Conservation (phyloP, 345 rosid species). For the Gossypium mustelinum region DNA sequence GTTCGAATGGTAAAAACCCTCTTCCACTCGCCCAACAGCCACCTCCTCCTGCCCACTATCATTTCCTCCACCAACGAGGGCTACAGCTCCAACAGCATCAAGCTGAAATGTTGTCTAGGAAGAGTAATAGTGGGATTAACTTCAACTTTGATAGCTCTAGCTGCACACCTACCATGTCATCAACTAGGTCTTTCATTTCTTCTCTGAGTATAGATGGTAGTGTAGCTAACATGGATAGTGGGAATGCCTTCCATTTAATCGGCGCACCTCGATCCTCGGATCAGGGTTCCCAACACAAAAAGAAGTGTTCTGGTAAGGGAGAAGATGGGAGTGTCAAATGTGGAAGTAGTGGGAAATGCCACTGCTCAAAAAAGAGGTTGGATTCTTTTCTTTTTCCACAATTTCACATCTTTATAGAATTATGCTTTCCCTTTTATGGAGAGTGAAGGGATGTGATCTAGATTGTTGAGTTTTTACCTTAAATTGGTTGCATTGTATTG, state of each 20-base stretch:
- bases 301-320: conserved; percentile 61
- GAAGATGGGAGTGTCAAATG: conserved; percentile 73
- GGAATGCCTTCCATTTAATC: conserved; percentile 51
- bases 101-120: conserved; percentile 69
- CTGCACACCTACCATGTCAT: conserved; percentile 76
- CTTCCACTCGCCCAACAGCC: conserved; percentile 46
- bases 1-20: conserved; percentile 52
- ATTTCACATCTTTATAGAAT: not conserved
- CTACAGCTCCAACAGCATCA: conserved; percentile 60
- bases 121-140: conserved; percentile 53
- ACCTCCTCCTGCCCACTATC: conserved; percentile 30
- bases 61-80: conserved; percentile 34
- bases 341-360: conserved; percentile 59
- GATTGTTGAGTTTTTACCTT: not conserved
- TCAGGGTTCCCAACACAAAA: conserved; percentile 65
- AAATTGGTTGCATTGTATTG: conserved; percentile 19
- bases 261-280: conserved; percentile 54
- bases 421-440: not conserved
- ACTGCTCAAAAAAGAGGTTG: conserved; percentile 81
- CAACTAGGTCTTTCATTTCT: conserved; percentile 67
- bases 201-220: conserved; percentile 75
- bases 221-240: conserved; percentile 55
- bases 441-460: not conserved
- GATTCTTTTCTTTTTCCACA: not conserved
- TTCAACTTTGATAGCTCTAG: conserved; percentile 71